A percentile compares a stretch with the other conserved stretches of the same genome.
Evolutionary conservation across 306 rosid species (phyloP).

Genomic region (Castanea mollissima): DNA sequence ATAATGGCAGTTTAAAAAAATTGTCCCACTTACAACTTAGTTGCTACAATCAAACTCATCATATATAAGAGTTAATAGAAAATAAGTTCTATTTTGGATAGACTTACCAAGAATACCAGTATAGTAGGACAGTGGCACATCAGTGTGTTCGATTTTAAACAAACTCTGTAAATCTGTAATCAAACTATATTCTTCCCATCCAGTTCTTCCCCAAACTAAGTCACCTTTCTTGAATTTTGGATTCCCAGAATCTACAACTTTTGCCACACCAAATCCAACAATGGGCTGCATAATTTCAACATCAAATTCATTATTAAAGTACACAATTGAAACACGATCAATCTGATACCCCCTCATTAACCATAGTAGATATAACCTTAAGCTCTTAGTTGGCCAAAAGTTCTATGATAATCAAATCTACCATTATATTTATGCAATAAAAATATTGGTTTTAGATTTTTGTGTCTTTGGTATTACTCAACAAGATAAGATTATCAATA

Average conservation of each 20-base stretch:
- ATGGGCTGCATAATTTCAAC: conserved; percentile 27
- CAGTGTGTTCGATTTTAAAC: conserved; percentile 23
- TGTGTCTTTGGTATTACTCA: too few species aligned
- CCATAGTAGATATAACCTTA: neutral
- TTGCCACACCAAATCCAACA: conserved; percentile 30
- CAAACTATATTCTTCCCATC: conserved; percentile 36
- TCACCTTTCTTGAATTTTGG: conserved; percentile 31
- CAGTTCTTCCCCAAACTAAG: conserved; percentile 26
- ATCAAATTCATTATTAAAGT: neutral
- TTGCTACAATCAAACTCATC: neutral
- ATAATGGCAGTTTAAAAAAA: too few species aligned
- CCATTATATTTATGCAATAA: neutral
- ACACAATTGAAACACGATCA: neutral
- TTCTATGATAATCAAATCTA: neutral
- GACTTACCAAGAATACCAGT: conserved; percentile 38
- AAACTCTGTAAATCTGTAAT: neutral
- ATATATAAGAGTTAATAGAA: neutral
- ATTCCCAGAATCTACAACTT: conserved; percentile 31
- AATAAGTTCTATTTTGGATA: neutral
- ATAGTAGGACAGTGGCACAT: conserved; percentile 40
- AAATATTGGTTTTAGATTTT: too few species aligned
- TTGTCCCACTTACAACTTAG: too few species aligned
- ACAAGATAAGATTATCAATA: too few species aligned
- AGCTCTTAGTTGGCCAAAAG: neutral
- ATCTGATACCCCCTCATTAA: neutral